Evolutionary conservation across 345 rosid genomes (phyloP).

Genomic region (Rhodomyrtus tomentosa): DNA sequence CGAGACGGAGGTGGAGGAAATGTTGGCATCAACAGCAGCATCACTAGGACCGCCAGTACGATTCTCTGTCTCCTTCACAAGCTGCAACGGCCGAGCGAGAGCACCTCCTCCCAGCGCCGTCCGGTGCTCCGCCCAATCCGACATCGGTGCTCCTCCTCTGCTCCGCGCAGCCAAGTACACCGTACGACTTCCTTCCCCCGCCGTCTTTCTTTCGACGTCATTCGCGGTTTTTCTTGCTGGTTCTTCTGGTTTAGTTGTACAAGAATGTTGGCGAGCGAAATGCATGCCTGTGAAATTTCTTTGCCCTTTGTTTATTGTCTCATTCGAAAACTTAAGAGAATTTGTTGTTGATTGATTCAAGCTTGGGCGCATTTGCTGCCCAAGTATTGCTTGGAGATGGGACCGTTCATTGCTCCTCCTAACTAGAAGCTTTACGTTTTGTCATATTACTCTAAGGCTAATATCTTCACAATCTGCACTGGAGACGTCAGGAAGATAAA

Average conservation of each 20-base stretch:
- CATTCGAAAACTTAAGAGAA: background rate
- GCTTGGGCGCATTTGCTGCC: background rate
- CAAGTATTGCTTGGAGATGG: background rate
- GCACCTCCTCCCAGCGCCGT: background rate
- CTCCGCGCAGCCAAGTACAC: conserved; percentile 11
- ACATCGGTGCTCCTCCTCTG: conserved; percentile 1
- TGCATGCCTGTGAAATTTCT: background rate
- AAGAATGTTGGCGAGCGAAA: background rate
- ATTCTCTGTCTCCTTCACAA: background rate
- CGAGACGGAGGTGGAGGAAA: background rate
- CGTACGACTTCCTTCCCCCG: background rate
- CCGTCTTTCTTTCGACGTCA: background rate
- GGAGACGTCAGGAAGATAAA: background rate
- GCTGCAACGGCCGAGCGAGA: background rate
- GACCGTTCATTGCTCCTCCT: background rate
- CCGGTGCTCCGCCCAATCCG: background rate
- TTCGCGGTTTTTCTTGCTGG: background rate
- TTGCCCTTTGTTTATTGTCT: background rate
- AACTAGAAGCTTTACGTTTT: background rate
- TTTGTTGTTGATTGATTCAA: background rate
- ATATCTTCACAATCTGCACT: background rate
- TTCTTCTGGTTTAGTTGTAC: background rate
- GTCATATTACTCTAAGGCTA: background rate
- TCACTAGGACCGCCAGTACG: background rate
- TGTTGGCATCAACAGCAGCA: background rate